phyloP scores from a whole-genome alignment of 2,329 filamentous ascomycete species.

The Exophiala bonariae region DNA sequence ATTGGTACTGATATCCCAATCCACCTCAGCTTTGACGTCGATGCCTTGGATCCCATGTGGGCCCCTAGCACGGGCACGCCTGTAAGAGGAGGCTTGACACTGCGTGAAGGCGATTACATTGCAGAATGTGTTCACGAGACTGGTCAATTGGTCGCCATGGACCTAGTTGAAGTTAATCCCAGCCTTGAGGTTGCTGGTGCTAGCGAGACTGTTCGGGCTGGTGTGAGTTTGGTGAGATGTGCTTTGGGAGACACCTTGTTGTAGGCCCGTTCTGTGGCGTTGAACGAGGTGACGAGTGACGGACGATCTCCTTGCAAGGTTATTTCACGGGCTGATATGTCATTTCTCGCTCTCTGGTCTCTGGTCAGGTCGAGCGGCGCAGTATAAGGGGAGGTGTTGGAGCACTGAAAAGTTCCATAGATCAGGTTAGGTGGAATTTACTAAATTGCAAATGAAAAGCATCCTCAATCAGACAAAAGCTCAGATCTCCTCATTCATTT shows the following conservation, averaged over 20 bases:
- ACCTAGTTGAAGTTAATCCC: conserved; percentile 81
- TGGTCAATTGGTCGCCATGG: conserved; percentile 74
- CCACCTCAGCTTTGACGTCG: conserved; percentile 95
- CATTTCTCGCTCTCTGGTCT: no score
- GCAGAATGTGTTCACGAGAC: conserved; percentile 83
- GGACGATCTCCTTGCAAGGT: no score
- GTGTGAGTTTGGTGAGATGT: conserved; percentile 87
- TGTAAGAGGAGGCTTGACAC: conserved; percentile 86
- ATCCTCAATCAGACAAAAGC: no score
- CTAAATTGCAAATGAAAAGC: no score
- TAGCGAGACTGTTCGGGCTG: conserved; percentile 82
- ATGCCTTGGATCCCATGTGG: conserved; percentile 94
- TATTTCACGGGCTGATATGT: no score
- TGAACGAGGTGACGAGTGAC: not conserved
- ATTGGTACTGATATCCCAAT: conserved; percentile 94
- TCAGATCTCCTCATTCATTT: no score
- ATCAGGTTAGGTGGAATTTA: no score
- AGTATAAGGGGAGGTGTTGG: no score
- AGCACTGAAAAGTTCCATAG: no score
- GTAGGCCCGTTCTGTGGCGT: no score
- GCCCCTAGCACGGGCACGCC: conserved; percentile 94
- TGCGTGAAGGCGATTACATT: conserved; percentile 96
- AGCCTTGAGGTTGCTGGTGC: conserved; percentile 69
- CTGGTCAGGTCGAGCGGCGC: no score
- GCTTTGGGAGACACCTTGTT: conserved; percentile 88